Percentiles rank a stretch among this genome's conserved stretches.
These are phyloP conservation scores for Scleromitrula shiraiana DNA, from an alignment of 2,329 filamentous ascomycete genomes.

Conservation along the genomic window DNA sequence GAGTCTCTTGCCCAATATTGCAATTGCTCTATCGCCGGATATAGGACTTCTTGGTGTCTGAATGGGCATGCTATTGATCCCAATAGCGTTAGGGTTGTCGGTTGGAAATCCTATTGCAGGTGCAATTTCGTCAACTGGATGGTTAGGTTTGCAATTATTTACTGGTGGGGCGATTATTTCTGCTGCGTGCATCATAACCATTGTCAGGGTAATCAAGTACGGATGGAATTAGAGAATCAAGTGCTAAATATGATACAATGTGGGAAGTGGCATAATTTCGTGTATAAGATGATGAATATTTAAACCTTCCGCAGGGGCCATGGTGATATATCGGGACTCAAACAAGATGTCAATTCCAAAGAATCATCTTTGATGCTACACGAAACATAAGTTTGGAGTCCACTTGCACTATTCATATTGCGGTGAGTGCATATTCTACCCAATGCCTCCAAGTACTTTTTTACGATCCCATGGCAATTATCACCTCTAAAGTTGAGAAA, in stretches of 20 bases:
- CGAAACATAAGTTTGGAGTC: background rate
- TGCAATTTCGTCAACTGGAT: slow-evolving; percentile 27
- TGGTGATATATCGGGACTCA: background rate
- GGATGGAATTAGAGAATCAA: too few relatives aligned
- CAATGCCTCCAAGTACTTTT: background rate
- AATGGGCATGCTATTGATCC: slow-evolving; percentile 40
- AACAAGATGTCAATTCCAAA: background rate
- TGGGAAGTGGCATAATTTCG: too few relatives aligned
- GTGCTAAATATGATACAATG: too few relatives aligned
- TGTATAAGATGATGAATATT: too few relatives aligned
- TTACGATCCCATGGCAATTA: too few relatives aligned
- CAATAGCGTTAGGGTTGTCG: slow-evolving; percentile 33
- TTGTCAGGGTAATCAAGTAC: background rate
- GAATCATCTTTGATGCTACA: background rate
- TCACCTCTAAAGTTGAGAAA: too few relatives aligned
- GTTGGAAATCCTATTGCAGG: slow-evolving; percentile 28
- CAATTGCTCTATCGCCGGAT: slow-evolving; percentile 16
- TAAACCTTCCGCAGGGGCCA: too few relatives aligned
- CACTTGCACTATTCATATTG: background rate
- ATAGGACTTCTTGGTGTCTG: slow-evolving; percentile 49
- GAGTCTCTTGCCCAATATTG: slow-evolving; percentile 10
- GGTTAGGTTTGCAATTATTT: background rate
- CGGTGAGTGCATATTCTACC: background rate
- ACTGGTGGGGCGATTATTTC: background rate
- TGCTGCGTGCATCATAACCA: background rate